phyloP scores from a whole-genome alignment of 495 filamentous ascomycete species.

The Talaromyces ruber region DNA sequence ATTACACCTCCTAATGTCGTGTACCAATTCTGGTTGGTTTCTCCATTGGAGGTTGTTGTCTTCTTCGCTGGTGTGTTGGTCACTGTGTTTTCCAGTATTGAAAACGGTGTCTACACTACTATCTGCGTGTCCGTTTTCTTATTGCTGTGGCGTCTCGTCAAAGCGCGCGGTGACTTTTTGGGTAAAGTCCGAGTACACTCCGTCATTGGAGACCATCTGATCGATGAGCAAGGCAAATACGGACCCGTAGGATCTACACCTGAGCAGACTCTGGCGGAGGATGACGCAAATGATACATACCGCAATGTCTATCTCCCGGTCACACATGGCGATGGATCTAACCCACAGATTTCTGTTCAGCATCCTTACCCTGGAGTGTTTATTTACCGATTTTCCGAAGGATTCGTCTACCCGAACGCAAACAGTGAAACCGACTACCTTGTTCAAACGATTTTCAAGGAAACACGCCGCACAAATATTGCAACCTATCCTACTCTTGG shows the following conservation, averaged over 20 bases:
- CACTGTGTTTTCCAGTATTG: constrained; percentile 80
- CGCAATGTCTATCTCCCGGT: constrained; percentile 88
- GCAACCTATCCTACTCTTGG: constrained; percentile 54
- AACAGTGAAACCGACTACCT: constrained; percentile 84
- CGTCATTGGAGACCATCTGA: constrained; percentile 70
- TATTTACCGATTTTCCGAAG: constrained; percentile 95
- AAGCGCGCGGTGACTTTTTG: constrained; percentile 79
- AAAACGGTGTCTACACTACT: constrained; percentile 87
- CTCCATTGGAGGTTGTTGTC: constrained; percentile 81
- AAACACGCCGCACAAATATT: constrained; percentile 71
- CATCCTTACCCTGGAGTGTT: constrained; percentile 90
- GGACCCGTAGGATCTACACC: constrained; percentile 40
- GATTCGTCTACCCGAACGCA: constrained; percentile 94
- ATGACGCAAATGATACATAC: constrained; percentile 16
- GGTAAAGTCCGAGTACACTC: constrained; percentile 86
- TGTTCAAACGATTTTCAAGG: constrained; percentile 59
- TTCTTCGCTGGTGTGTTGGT: constrained; percentile 93
- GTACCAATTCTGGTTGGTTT: constrained; percentile 94
- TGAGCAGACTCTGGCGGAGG: constrained; percentile 15
- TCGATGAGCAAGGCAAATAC: constrained; percentile 53
- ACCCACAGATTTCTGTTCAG: constrained; percentile 71
- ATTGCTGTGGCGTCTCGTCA: constrained; percentile 78
- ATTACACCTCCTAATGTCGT: constrained; percentile 91
- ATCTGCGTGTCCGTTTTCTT: constrained; percentile 66
- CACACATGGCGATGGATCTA: constrained; percentile 80